Evolutionary conservation across 208 protist genomes (phyloP), one percentile per base, ranked within the genome.

Genomic region (Trypanosoma mega): DNA sequence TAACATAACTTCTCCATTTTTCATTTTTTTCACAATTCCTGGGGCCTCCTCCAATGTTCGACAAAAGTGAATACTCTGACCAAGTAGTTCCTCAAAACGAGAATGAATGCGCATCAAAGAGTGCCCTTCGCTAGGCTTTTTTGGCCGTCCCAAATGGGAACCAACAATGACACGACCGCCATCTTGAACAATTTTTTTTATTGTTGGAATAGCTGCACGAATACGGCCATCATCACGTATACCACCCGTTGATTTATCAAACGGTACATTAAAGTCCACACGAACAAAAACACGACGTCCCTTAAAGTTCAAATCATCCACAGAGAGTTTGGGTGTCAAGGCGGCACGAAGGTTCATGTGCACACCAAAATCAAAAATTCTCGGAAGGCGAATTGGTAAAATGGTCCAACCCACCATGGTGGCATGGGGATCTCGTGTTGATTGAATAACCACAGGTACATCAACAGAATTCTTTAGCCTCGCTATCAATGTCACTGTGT

Each of bases 191-290:
- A 97, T 93, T 55, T 99, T 98, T 23, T 89, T 79, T 29, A 99
- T 93, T 1, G 98, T 99, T 39, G 98, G 98, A 33, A 99, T 41
- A 5, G 98, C 80, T 9, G 94, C 95, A 26, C 86, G 90, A 51
- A 99, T 99, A 53, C 98, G 87, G 53, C 89, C 93, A 72, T 94
- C 90, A 53, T 98, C 97, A 27, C 92, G 96, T 30, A 99, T 98
- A 8, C 78, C 70, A 24, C 90, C 84, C 1, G 98, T 93, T 27
- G 80, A 46, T 26, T 79, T 72, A 44, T 98, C 87, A 29, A 99
- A 85, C 2, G 98, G 98, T 14, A 99, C 98, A 81, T 99, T 99
- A 67, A 98, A 99, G 64, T 99, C 98, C 14, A 99, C 97, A 45
- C 98, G 94, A 34, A 93, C 30, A 52, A 99, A 92, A 18, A 98